Conservation (phyloP, 2,329 filamentous ascomycete genomes). For the Acrodontium crateriforme region DNA sequence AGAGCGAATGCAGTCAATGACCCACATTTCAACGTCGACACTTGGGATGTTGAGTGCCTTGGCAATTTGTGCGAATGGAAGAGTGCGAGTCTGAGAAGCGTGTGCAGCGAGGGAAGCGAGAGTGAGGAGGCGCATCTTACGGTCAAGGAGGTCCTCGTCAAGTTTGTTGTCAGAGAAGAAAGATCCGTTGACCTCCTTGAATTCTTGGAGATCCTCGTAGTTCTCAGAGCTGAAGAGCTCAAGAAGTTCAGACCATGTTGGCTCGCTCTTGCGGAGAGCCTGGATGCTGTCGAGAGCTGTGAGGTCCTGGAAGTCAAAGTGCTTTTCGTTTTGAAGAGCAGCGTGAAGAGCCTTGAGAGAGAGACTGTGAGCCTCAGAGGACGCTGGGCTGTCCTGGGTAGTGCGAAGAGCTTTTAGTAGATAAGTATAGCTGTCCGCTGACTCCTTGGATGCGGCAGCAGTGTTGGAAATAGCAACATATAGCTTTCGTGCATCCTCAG, state of each 20-base stretch:
- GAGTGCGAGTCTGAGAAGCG: slow-evolving; percentile 61
- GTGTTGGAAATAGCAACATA: slow-evolving; percentile 72
- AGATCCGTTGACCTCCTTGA: slow-evolving; percentile 77
- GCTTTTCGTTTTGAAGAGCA: slow-evolving; percentile 50
- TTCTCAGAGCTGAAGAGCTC: slow-evolving; percentile 92
- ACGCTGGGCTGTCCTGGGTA: slow-evolving; percentile 46
- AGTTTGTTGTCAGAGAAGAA: slow-evolving; percentile 65
- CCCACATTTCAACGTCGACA: slow-evolving; percentile 93
- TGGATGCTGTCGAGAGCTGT: slow-evolving; percentile 65
- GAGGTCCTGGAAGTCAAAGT: slow-evolving; percentile 62
- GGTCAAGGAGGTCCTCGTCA: slow-evolving; percentile 62
- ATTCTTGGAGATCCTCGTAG: slow-evolving; percentile 90
- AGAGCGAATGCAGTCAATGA: slow-evolving; percentile 93
- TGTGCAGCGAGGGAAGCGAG: slow-evolving; percentile 79
- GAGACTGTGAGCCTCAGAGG: slow-evolving; percentile 42
- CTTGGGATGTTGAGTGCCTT: slow-evolving; percentile 69
- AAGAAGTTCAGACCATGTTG: slow-evolving; percentile 77
- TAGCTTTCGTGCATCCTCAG: slow-evolving; percentile 71
- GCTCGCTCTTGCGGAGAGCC: slow-evolving; percentile 70
- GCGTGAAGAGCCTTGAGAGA: slow-evolving; percentile 51
- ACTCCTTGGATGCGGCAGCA: slow-evolving; percentile 63
- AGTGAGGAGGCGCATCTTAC: slow-evolving; percentile 92
- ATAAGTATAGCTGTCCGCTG: slow-evolving; percentile 62
- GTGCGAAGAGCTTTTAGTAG: slow-evolving; percentile 63
- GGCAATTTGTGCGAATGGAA: slow-evolving; percentile 75